Percentiles rank a stretch among this genome's conserved stretches.
Conservation (phyloP, 1,139 yeast genomes). For the Kodamaea suecica region DNA sequence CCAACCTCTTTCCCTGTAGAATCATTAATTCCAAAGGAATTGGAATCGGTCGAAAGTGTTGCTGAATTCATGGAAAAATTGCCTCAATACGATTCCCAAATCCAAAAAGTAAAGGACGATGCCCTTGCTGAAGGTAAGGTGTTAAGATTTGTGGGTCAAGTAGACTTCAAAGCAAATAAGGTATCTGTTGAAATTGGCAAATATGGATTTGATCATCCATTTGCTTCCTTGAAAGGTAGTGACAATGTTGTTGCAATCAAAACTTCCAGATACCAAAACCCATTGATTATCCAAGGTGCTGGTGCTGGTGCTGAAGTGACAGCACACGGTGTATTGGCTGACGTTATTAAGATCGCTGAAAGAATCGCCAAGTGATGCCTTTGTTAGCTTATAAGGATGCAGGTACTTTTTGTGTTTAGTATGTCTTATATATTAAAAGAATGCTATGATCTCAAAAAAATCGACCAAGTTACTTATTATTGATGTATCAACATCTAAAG, state of each 20-base stretch:
- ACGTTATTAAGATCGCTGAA: conserved; percentile 85
- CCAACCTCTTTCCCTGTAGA: conserved; percentile 96
- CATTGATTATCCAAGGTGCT: conserved; percentile 95
- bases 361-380: conserved; percentile 52
- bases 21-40: conserved; percentile 82
- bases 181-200: conserved; percentile 88
- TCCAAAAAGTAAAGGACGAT: conserved; percentile 71
- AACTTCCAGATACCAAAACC: conserved; percentile 88
- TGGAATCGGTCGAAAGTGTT: conserved; percentile 70
- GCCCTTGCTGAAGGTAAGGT: conserved; percentile 86
- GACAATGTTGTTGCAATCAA: conserved; percentile 92
- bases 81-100: conserved; percentile 77
- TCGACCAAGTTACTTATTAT: too few species aligned
- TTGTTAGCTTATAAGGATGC: too few species aligned
- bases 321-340: conserved; percentile 97
- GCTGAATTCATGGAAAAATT: conserved; percentile 76
- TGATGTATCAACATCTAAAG: too few species aligned
- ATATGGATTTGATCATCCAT: conserved; percentile 85
- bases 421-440: background rate
- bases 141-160: conserved; percentile 87
- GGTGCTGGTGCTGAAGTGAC: conserved; percentile 99
- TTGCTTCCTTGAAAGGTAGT: conserved; percentile 91
- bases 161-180: conserved; percentile 64
- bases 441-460: background rate
- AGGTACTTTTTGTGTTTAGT: background rate